phyloP scores from a whole-genome alignment of 345 rosid genomes.

The Camelina hispida region DNA sequence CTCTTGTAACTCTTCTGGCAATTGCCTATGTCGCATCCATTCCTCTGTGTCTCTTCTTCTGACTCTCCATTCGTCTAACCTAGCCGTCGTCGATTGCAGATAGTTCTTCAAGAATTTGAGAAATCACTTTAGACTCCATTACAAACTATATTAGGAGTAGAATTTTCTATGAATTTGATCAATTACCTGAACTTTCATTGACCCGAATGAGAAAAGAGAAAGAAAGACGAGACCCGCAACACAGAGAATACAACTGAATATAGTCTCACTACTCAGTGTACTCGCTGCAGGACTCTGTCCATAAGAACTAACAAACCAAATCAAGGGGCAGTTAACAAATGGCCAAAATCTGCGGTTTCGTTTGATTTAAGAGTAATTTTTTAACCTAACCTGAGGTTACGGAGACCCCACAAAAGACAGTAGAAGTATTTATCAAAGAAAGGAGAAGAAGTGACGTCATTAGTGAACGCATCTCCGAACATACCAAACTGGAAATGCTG shows the following conservation, averaged over 20 bases:
- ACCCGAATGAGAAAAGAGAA: conserved; percentile 85
- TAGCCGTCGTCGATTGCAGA: conserved; percentile 82
- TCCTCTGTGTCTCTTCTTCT: conserved; percentile 88
- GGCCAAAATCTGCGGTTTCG: neutral
- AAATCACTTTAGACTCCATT: conserved; percentile 19
- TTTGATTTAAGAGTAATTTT: neutral
- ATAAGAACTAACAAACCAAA: conserved; percentile 65
- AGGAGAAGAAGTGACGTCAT: conserved; percentile 60
- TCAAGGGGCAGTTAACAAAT: neutral
- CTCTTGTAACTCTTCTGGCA: conserved; percentile 76
- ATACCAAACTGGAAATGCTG: conserved; percentile 68
- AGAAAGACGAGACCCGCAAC: conserved; percentile 75
- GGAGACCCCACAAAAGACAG: conserved; percentile 94
- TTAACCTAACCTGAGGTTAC: conserved; percentile 62
- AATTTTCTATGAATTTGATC: neutral
- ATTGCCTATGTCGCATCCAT: conserved; percentile 94
- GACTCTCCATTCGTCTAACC: conserved; percentile 90
- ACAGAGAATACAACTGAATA: conserved; percentile 70
- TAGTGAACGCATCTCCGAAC: conserved; percentile 71
- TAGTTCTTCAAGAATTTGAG: conserved; percentile 55
- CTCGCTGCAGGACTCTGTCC: conserved; percentile 73
- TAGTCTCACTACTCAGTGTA: conserved; percentile 59
- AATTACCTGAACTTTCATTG: conserved; percentile 81
- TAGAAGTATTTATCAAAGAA: conserved; percentile 73
- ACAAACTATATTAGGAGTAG: neutral